Percentiles rank a stretch among this genome's conserved stretches.
Conservation (phyloP, 2,329 filamentous ascomycete species). For the Cryphonectria nitschkei region DNA sequence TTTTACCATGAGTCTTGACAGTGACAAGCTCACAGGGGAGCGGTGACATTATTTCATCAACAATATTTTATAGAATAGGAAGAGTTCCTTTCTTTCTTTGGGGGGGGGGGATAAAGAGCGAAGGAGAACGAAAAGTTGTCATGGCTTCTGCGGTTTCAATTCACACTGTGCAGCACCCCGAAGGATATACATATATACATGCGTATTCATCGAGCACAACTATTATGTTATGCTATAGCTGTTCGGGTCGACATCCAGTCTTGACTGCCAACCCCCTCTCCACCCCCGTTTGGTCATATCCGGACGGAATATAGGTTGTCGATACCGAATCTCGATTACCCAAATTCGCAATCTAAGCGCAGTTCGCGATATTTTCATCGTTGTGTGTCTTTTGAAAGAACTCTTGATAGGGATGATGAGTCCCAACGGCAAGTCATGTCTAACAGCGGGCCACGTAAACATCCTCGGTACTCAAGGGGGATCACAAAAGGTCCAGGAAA, state of each 20-base stretch:
- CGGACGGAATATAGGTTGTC: conserved; percentile 2
- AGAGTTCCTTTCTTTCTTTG: not conserved
- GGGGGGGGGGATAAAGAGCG: not conserved
- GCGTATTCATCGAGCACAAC: not conserved
- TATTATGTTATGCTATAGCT: not conserved
- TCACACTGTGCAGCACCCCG: not conserved
- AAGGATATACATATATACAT: not conserved
- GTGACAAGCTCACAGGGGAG: not conserved
- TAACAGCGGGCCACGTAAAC: not conserved
- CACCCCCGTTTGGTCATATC: conserved; percentile 4
- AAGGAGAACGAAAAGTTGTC: not conserved
- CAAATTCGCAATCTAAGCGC: conserved; percentile 11
- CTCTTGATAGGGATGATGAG: not conserved
- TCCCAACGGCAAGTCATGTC: not conserved
- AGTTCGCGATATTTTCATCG: not conserved
- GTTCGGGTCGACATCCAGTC: too few species aligned
- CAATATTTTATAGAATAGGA: not conserved
- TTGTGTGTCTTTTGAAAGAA: not conserved
- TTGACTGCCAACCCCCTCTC: not conserved
- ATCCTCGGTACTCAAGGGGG: not conserved
- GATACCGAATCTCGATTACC: not conserved
- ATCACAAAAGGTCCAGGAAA: not conserved
- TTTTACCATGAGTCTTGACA: not conserved
- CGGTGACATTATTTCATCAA: not conserved
- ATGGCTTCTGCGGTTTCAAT: not conserved